Conservation (phyloP, 2,329 filamentous ascomycete genomes). For the Lasiodiplodia sp. region DNA sequence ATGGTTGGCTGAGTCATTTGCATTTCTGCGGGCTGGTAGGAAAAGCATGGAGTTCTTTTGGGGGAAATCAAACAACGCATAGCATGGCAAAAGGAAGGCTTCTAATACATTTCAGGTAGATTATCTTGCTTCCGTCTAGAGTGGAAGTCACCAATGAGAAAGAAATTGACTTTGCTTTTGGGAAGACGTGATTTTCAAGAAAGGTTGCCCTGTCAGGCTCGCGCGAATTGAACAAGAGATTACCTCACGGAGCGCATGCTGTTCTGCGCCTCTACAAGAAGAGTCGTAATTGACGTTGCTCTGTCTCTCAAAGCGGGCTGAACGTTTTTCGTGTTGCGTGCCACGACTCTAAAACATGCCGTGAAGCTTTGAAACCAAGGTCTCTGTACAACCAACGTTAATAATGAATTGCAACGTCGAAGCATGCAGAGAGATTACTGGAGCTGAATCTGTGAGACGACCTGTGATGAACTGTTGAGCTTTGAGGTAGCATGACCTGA, state of each 20-base stretch:
- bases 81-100: not conserved
- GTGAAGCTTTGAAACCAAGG: not conserved
- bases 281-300: not conserved
- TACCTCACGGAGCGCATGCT: not conserved
- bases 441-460: not conserved
- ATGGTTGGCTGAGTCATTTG: not conserved
- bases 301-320: not conserved
- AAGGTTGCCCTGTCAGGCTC: not conserved
- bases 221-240: not conserved
- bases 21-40: constrained; percentile 8
- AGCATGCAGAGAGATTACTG: not conserved
- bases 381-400: not conserved
- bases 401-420: not conserved
- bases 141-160: not conserved
- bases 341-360: not conserved
- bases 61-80: not conserved
- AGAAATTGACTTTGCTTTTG: not conserved
- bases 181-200: not conserved
- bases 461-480: not conserved
- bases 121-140: not conserved
- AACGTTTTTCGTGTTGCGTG: not conserved
- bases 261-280: not conserved
- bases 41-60: not conserved
- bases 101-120: not conserved
- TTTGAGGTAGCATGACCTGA: not conserved